Evolutionary conservation across 2,329 filamentous ascomycete genomes (phyloP).

Genomic region (Stenocarpella maydis): DNA sequence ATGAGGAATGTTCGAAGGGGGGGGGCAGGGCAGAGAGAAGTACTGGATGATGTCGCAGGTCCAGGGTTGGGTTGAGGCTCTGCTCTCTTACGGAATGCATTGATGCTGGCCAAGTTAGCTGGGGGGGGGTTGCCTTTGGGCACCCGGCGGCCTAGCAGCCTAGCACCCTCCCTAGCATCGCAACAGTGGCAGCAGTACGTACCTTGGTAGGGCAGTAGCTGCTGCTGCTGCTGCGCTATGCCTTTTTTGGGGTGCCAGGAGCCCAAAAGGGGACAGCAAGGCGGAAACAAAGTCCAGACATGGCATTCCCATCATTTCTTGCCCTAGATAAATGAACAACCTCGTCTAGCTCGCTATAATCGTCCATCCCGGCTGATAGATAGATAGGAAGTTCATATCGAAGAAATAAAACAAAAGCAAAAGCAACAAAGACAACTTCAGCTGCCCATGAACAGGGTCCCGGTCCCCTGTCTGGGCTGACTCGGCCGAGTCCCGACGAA

Average conservation of each 20-base stretch:
- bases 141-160: conserved; percentile 6
- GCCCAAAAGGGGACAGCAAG: not conserved
- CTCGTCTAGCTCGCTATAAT: not conserved
- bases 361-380: not conserved
- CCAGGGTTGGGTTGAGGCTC: conserved; percentile 14
- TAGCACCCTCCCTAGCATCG: too few relatives aligned
- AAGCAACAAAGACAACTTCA: too few relatives aligned
- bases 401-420: not conserved
- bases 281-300: conserved; percentile 1
- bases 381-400: not conserved
- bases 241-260: not conserved
- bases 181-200: not conserved
- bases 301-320: not conserved
- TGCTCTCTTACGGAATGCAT: conserved; percentile 20
- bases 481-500: not conserved
- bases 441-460: not conserved
- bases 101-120: conserved; percentile 15
- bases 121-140: conserved; percentile 11
- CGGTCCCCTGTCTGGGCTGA: not conserved
- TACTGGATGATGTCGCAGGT: conserved; percentile 21
- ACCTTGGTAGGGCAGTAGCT: not conserved
- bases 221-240: conserved; percentile 12
- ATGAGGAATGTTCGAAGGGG: not conserved
- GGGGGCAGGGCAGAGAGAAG: not conserved
- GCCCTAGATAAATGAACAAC: not conserved